Conservation (phyloP, 495 filamentous ascomycete genomes). For the Xylaria sp. region DNA sequence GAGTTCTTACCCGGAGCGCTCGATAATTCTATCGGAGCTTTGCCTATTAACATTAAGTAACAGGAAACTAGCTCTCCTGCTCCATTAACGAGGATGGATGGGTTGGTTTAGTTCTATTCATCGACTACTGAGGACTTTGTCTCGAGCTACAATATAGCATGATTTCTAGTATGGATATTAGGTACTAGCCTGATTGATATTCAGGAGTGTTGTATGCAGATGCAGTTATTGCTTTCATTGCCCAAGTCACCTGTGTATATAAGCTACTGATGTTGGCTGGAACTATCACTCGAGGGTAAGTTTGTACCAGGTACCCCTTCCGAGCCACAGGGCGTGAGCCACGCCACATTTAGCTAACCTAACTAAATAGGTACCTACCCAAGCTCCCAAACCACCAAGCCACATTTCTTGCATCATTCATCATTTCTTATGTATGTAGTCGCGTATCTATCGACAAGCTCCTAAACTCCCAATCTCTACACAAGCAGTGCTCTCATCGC, state of each 20-base stretch:
- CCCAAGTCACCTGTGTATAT: not conserved
- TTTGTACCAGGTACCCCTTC: too few relatives aligned
- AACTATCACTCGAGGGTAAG: too few relatives aligned
- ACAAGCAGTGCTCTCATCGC: not conserved
- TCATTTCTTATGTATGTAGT: too few relatives aligned
- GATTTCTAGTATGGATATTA: not conserved
- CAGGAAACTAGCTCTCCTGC: not conserved
- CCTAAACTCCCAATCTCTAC: conserved; percentile 1
- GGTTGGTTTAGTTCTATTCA: too few relatives aligned
- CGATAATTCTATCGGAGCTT: not conserved
- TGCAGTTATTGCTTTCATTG: not conserved
- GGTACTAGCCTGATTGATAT: not conserved
- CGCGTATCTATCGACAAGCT: not conserved
- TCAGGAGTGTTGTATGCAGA: not conserved
- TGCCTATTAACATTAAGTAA: too few relatives aligned
- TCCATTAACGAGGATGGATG: too few relatives aligned
- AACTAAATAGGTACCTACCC: too few relatives aligned
- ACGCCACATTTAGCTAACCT: not conserved
- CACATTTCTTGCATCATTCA: conserved; percentile 26
- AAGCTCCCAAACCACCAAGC: not conserved
- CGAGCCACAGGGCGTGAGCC: not conserved
- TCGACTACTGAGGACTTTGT: not conserved
- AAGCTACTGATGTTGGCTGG: too few relatives aligned
- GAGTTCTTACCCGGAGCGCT: not conserved
- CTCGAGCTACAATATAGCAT: not conserved